phyloP scores from a whole-genome alignment of 352 stramenopile species.

The Globisporangium splendens region DNA sequence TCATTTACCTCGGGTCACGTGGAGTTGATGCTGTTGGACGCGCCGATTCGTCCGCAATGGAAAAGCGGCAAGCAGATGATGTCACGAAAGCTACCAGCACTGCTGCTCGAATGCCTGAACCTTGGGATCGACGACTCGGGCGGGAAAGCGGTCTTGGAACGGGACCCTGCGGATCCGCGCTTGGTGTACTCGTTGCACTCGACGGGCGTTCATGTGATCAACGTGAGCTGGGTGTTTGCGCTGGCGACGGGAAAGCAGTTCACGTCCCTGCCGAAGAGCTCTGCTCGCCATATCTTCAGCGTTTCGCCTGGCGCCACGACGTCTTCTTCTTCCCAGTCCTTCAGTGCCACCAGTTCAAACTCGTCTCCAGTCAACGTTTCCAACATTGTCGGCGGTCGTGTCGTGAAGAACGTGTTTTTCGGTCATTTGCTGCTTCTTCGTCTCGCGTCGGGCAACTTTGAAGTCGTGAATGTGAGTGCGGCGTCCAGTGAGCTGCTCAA shows the following conservation, averaged over 20 bases:
- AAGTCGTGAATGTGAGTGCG: slow-evolving; percentile 77
- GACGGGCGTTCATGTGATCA: slow-evolving; percentile 73
- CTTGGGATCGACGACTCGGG: slow-evolving; percentile 70
- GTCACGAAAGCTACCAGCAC: slow-evolving; percentile 29
- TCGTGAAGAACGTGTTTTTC: slow-evolving; percentile 76
- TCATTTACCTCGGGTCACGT: slow-evolving; percentile 75
- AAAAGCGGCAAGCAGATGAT: slow-evolving; percentile 22
- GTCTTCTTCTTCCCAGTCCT: neutral
- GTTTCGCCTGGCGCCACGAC: slow-evolving; percentile 39
- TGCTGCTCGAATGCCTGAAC: slow-evolving; percentile 73
- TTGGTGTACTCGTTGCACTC: slow-evolving; percentile 77
- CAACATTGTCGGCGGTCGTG: slow-evolving; percentile 59
- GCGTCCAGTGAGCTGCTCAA: slow-evolving; percentile 72
- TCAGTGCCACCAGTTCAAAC: neutral
- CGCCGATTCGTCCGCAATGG: slow-evolving; percentile 60
- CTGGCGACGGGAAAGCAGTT: slow-evolving; percentile 61
- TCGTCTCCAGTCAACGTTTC: slow-evolving; percentile 15
- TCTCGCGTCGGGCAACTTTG: slow-evolving; percentile 65
- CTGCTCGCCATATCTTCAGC: slow-evolving; percentile 75
- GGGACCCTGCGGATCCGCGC: slow-evolving; percentile 45
- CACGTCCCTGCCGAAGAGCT: slow-evolving; percentile 52
- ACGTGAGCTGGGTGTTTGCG: slow-evolving; percentile 66
- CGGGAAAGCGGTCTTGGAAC: slow-evolving; percentile 51
- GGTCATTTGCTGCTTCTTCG: slow-evolving; percentile 74
- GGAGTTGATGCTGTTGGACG: slow-evolving; percentile 66